Evolutionary conservation across 371 early-diverging fungal species (phyloP).

Genomic region (Apophysomyces ossiformis): DNA sequence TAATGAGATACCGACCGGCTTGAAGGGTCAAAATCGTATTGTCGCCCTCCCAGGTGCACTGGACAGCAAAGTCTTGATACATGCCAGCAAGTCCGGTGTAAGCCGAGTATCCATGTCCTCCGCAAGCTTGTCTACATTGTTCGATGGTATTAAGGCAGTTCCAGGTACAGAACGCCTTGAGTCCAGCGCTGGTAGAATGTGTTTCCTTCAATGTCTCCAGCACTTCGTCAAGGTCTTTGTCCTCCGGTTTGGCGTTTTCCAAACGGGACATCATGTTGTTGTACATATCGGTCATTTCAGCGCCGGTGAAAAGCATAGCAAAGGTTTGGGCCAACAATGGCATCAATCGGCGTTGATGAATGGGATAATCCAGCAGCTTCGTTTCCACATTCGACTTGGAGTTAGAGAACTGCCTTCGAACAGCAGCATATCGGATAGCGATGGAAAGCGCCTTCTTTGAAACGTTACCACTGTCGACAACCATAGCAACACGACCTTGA

Average conservation of each 20-base stretch:
- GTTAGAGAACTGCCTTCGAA: slow-evolving; percentile 86
- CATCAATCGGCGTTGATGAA: slow-evolving; percentile 92
- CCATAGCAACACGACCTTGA: slow-evolving; percentile 90
- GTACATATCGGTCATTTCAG: slow-evolving; percentile 82
- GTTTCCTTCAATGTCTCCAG: slow-evolving; percentile 87
- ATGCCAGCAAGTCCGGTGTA: slow-evolving; percentile 89
- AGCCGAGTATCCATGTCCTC: slow-evolving; percentile 93
- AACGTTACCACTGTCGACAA: slow-evolving; percentile 85
- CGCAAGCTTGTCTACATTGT: slow-evolving; percentile 89
- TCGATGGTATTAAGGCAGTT: slow-evolving; percentile 86
- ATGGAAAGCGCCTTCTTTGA: slow-evolving; percentile 92
- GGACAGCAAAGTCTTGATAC: slow-evolving; percentile 91
- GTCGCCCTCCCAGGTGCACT: slow-evolving; percentile 94
- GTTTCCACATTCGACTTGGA: slow-evolving; percentile 69
- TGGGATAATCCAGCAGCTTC: slow-evolving; percentile 89
- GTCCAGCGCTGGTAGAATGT: slow-evolving; percentile 90
- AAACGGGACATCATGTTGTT: slow-evolving; percentile 76
- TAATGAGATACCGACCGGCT: slow-evolving; percentile 87
- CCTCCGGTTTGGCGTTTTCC: slow-evolving; percentile 69
- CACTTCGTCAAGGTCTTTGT: slow-evolving; percentile 68
- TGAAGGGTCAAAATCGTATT: slow-evolving; percentile 92
- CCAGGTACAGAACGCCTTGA: slow-evolving; percentile 97
- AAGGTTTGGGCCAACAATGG: slow-evolving; percentile 89
- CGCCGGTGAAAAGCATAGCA: slow-evolving; percentile 90
- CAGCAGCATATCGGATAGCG: slow-evolving; percentile 89